Evolutionary conservation across 371 early-diverging fungal genomes (phyloP).

Genomic region (Apophysomyces variabilis): DNA sequence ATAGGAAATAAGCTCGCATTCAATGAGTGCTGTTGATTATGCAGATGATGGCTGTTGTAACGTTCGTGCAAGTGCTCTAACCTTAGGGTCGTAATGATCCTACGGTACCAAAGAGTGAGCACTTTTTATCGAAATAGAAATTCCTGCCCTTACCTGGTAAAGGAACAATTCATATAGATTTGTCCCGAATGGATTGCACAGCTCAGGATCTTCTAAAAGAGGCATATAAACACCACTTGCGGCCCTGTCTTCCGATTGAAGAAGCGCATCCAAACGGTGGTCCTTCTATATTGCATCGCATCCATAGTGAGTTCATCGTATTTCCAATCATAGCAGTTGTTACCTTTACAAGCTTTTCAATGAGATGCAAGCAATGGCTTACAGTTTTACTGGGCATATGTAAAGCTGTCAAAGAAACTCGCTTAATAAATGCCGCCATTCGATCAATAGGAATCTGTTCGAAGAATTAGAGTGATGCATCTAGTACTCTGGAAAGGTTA

Average conservation of each 20-base stretch:
- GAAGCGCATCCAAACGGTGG: conserved; percentile 77
- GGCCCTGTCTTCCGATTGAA: conserved; percentile 83
- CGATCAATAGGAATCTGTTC: conserved; percentile 68
- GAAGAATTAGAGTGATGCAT: background rate
- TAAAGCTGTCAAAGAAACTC: conserved; percentile 59
- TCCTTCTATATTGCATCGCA: conserved; percentile 56
- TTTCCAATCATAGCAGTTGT: conserved; percentile 21
- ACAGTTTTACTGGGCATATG: conserved; percentile 55
- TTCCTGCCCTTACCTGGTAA: conserved; percentile 58
- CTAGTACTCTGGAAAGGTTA: conserved; percentile 16
- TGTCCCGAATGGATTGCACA: conserved; percentile 92
- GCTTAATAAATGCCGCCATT: conserved; percentile 73
- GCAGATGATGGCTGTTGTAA: conserved; percentile 32
- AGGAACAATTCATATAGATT: conserved; percentile 84
- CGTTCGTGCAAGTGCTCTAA: conserved; percentile 61
- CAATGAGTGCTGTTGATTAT: background rate
- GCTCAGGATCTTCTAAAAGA: conserved; percentile 88
- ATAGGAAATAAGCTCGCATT: too few relatives aligned
- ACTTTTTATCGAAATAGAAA: background rate
- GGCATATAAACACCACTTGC: conserved; percentile 80
- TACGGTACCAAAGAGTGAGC: conserved; percentile 23
- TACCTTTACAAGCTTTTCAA: conserved; percentile 42
- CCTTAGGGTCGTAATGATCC: conserved; percentile 82
- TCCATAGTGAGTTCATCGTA: background rate
- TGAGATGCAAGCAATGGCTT: conserved; percentile 37